Evolutionary conservation across 164 flowering plant species (phyloP), one percentile per base, ranked within the genome.

Genomic region (Stephania cephalantha): DNA sequence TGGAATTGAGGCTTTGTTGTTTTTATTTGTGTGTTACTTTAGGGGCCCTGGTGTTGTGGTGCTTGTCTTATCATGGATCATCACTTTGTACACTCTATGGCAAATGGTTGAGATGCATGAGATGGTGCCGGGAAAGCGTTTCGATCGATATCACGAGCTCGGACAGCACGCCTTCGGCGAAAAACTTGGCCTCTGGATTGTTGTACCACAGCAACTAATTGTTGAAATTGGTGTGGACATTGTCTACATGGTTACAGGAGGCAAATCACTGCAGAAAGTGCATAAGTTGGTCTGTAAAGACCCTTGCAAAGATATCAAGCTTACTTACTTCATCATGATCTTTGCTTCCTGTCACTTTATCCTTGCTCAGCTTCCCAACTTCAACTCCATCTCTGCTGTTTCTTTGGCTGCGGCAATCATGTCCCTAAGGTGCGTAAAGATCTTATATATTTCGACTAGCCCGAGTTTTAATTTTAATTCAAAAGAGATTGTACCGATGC

Each of bases 21-120:
- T 35, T 35, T 35, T 35, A 4, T 35, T 35, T 35, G 42, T 2
- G 42, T 1, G 42, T 35, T 35, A 35, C 17, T 81, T 30, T 46
- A 81, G 81, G 83, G 83, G 77, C 29, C 78, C 83, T 69, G 83
- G 83, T 50, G 72, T 81, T 11, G 68, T 81, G 0, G 52, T 84
- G 13, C 58, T 88, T 74, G 42, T 82, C 0, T 0, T 88, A 6
- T 86, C 94, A 52, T 90, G 90, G 90, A n/a, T 87, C 6, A 74
- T 87, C 61, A 88, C 94, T 9, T 78, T 87, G 8, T 88, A 87
- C 77, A 90, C 91, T 0, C 13, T 85, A 20, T 86, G 89, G 89
- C 89, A 87, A 80, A 85, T 87, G 91, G 88, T 89, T 48, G 86
- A 89, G 71, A 74, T 86, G 89, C 91, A 90, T 63, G 92, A 90